These are phyloP conservation scores for Ceratocystis smalleyi DNA, from an alignment of 2,329 filamentous ascomycete species.

Conservation along the genomic window DNA sequence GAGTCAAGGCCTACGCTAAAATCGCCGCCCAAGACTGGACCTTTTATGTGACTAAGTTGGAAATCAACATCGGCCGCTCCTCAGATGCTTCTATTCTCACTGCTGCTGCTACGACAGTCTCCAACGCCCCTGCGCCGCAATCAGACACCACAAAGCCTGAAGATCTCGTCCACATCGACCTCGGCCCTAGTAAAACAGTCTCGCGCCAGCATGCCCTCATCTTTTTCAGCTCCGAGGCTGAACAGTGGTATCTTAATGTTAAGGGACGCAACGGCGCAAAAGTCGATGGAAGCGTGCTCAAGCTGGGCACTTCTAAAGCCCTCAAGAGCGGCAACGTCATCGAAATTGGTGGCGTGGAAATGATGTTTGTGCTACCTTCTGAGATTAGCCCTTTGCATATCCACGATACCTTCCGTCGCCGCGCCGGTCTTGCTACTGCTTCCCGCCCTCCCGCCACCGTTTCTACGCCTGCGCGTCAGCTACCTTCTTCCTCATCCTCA, in stretches of 20 bases:
- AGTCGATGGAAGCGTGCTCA: constrained; percentile 56
- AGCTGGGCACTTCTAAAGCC: constrained; percentile 47
- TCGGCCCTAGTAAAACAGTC: constrained; percentile 70
- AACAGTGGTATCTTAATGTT: constrained; percentile 69
- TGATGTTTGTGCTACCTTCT: constrained; percentile 93
- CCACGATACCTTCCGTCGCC: constrained; percentile 52
- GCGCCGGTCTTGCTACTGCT: constrained; percentile 34
- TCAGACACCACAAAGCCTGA: constrained; percentile 23
- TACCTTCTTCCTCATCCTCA: constrained; percentile 14
- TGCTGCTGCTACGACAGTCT: constrained; percentile 22
- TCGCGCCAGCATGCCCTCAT: constrained; percentile 65
- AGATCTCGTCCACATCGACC: constrained; percentile 63
- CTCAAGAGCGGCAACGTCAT: constrained; percentile 80
- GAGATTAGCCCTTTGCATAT: constrained; percentile 52
- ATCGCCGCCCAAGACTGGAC: constrained; percentile 72
- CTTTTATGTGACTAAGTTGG: constrained; percentile 63
- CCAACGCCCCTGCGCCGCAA: background rate
- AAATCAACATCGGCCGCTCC: constrained; percentile 56
- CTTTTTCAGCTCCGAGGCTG: constrained; percentile 50
- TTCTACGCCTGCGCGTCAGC: constrained; percentile 7
- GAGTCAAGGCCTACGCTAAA: constrained; percentile 64
- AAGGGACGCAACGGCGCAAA: constrained; percentile 86
- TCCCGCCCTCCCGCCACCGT: constrained; percentile 15
- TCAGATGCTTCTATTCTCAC: constrained; percentile 24
- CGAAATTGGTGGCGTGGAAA: constrained; percentile 82